phyloP scores from a whole-genome alignment of 1,139 yeast species.

The Hyphopichia burtonii region DNA sequence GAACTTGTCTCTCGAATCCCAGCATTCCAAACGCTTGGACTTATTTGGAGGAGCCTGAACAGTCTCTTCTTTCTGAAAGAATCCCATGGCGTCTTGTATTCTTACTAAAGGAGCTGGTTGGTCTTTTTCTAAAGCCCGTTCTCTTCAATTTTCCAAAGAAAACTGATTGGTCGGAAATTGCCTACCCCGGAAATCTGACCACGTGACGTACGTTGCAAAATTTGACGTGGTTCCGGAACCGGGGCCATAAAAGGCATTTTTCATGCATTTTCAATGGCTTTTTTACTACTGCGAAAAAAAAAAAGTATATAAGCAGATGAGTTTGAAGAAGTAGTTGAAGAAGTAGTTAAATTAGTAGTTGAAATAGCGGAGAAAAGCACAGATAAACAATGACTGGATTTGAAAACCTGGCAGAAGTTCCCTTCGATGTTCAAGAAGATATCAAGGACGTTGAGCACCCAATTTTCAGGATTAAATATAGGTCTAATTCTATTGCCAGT shows the following conservation, averaged over 20 bases:
- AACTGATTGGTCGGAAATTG: background rate
- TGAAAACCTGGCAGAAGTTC: background rate
- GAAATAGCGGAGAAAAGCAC: too few species aligned
- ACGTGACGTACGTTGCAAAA: background rate
- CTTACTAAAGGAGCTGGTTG: background rate
- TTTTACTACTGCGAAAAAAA: background rate
- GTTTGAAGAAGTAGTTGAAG: too few species aligned
- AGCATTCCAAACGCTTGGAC: constrained; percentile 38
- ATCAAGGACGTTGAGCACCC: constrained; percentile 16
- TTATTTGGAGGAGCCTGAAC: constrained; percentile 41
- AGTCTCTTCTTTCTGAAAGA: constrained; percentile 29
- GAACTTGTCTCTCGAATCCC: constrained; percentile 46
- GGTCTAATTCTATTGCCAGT: constrained; percentile 20
- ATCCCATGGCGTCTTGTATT: constrained; percentile 27
- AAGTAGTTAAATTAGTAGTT: too few species aligned
- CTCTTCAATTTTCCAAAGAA: background rate
- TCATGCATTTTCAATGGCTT: background rate
- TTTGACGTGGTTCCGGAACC: background rate
- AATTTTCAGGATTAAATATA: constrained; percentile 19
- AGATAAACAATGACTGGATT: background rate
- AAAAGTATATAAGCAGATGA: background rate
- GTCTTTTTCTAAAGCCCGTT: background rate
- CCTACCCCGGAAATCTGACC: background rate
- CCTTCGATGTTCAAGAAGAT: constrained; percentile 16
- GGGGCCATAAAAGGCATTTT: background rate